Base-by-base conservation (phyloP, 306 rosid species). In the Pachyrhizus erosus region DNA sequence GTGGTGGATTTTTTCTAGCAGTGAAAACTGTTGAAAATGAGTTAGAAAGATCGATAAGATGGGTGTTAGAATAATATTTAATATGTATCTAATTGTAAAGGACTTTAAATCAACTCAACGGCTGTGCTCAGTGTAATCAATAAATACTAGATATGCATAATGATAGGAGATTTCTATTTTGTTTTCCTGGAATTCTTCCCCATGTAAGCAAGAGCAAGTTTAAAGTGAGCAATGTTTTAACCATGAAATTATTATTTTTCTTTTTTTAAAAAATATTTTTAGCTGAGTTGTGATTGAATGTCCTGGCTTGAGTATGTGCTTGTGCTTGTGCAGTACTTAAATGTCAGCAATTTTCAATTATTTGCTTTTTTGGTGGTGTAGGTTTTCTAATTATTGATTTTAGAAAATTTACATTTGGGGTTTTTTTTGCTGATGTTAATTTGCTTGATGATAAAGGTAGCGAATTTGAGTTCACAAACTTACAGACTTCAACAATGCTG, bases 401-500 rank as follows among this genome's bases (percentile, higher is more conserved):
- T 61, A 10, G 29, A 43, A 51, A 61, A 0, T 40, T 62, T 31
- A 0, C 42, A 14, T 12, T 52, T 42, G 15, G 73, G 33, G 12
- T 39, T 80, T 27, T 80, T 27, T 80, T 48, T 26, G 15, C 60
- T 57, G 14, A 49, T 85, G 74, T 61, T 60, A 39, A 76, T 69
- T 70, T 86, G 81, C 62, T 78, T 78, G 66, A 33, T 64, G 51
- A 66, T 72, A 34, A 46, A 69, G 66, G 70, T 75, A 27, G 52
- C 74, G 43, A 21, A 78, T 55, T 86, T 66, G 66, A 57, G 70
- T n/a, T 18, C 15, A 2, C 61, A 45, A 65, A 66, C 46, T 78
- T 73, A 29, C 57, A 67, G 69, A 77, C 29, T 77, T 60, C 68
- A 39, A 82, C 40, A 76, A 24, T 64, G 39, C 55, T 15, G 33